phyloP scores from a whole-genome alignment of 306 rosid genomes.

The Dryas octopetala region DNA sequence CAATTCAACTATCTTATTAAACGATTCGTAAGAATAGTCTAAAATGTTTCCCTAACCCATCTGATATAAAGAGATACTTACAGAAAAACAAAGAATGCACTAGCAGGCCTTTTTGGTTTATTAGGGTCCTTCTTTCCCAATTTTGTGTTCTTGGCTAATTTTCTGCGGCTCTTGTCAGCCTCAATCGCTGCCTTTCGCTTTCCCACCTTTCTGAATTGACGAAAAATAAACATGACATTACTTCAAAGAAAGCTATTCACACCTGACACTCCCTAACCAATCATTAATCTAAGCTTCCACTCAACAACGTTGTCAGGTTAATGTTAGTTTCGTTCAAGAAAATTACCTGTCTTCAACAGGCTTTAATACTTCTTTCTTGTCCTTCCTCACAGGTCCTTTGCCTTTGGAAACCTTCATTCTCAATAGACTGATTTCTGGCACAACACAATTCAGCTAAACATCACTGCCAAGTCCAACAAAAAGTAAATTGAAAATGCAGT shows the following conservation, averaged over 20 bases:
- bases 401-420: slow-evolving; percentile 34
- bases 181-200: slow-evolving; percentile 37
- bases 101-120: slow-evolving; percentile 36
- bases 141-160: slow-evolving; percentile 32
- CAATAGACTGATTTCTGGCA: neutral
- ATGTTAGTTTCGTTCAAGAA: neutral
- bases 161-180: slow-evolving; percentile 31
- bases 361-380: slow-evolving; percentile 28
- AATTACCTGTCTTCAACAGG: slow-evolving; percentile 31
- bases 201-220: slow-evolving; percentile 27
- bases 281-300: neutral
- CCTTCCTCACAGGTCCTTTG: slow-evolving; percentile 28
- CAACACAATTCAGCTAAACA: neutral
- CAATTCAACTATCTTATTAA: neutral
- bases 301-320: neutral
- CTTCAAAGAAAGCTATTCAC: neutral
- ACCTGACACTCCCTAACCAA: neutral
- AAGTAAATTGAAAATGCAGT: neutral
- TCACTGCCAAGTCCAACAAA: slow-evolving; percentile 9
- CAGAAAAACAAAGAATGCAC: slow-evolving; percentile 42
- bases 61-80: neutral
- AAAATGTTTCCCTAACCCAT: neutral
- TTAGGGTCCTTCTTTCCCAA: slow-evolving; percentile 32
- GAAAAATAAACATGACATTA: neutral
- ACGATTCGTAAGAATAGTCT: neutral